These are phyloP conservation scores for Craterostigma plantagineum DNA, from an alignment of 257 asterid species.

Conservation along the genomic window DNA sequence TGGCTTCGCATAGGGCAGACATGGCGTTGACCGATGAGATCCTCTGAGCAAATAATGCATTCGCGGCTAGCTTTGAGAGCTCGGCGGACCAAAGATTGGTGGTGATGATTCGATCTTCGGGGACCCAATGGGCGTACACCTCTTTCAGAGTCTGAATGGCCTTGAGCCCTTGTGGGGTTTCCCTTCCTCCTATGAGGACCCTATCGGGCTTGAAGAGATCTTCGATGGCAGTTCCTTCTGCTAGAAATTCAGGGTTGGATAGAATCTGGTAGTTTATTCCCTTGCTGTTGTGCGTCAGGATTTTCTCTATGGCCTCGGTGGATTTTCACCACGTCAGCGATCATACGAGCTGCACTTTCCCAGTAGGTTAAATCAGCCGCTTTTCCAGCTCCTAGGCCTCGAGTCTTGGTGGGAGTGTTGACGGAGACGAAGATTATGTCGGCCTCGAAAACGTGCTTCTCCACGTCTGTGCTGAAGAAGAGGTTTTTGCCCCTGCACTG, in stretches of 20 bases:
- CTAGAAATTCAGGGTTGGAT: conserved; percentile 86
- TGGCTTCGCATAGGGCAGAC: conserved; percentile 66
- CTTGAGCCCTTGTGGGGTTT: conserved; percentile 73
- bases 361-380: conserved; percentile 94
- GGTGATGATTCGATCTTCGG: conserved; percentile 53
- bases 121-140: conserved; percentile 90
- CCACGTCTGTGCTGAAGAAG: conserved; percentile 93
- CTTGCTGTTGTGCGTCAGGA: conserved; percentile 79
- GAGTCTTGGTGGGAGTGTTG: conserved; percentile 88
- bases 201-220: conserved; percentile 83
- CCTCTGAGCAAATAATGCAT: conserved; percentile 88
- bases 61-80: conserved; percentile 94
- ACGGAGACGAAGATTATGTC: conserved; percentile 90
- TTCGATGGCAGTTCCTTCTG: conserved; percentile 81
- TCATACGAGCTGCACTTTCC: conserved; percentile 99
- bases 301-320: conserved; percentile 74
- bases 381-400: conserved; percentile 95
- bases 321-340: conserved; percentile 91
- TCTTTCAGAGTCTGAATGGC: conserved; percentile 56
- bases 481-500: conserved; percentile 87
- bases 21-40: conserved; percentile 80
- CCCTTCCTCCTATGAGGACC: conserved; percentile 92
- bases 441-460: conserved; percentile 80
- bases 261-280: conserved; percentile 80
- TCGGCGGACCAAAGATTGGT: conserved; percentile 95